Evolutionary conservation across 2,329 filamentous ascomycete genomes (phyloP), one percentile per base, ranked within the genome.

Genomic region (Pezicula carpinea): DNA sequence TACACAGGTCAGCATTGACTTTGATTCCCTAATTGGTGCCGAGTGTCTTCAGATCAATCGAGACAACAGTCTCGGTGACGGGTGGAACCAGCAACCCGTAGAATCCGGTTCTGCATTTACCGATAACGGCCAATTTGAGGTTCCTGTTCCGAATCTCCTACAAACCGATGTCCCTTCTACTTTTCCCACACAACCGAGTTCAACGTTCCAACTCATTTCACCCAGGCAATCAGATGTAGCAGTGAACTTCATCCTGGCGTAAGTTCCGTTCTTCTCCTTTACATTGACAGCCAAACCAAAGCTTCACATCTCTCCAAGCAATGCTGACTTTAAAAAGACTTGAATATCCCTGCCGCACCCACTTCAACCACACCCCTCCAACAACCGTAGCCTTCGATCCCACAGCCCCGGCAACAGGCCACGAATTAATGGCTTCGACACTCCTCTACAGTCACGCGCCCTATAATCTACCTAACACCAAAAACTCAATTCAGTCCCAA

Each of bases 231-330:
- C 43, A 17, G 26, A 34, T 17, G 26, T 58, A n/a, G 59, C 58
- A 17, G 54, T 62, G 15, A 62, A 60, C 23, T 61, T 62, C 39
- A 60, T 61, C 23, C 56, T 62, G 13, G 57, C 59, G 58, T 59
- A 45, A 39, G 56, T 53, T 13, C 11, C 8, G 19, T 19, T 46
- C 14, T 10, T n/a, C 18, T 14, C 29, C n/a, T 14, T 6, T 14
- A 8, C 13, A 5, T 40, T 5, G 18, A 8, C 7, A 15, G 7
- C 8, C 8, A 5, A 40, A 5, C 8, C 4, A 14, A 7, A n/a
- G 1, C 19, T 3, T 14, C 17, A 17, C 17, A 17, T 10, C 13
- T 19, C 14, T n/a, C 39, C 31, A 33, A 33, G 14, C 18, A 21
- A 29, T 39, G 29, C 26, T 40, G 23, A 32, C 26, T 23, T 6